phyloP scores from a whole-genome alignment of 305 asterid species.

The Fraxinus sp. region DNA sequence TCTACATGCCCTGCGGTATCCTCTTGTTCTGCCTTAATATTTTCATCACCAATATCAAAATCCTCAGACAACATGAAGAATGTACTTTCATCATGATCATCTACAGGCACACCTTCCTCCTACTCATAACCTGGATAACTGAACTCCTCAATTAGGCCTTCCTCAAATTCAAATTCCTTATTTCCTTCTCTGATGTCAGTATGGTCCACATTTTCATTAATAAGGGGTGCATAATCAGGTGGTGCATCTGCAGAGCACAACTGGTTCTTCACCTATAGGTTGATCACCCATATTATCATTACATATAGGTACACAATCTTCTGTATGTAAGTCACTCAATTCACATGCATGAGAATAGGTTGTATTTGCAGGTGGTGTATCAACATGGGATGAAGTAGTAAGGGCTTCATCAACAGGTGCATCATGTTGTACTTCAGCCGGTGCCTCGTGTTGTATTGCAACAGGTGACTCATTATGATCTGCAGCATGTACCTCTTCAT shows the following conservation, averaged over 20 bases:
- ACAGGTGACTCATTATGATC: background rate
- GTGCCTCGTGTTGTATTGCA: no score
- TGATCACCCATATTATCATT: background rate
- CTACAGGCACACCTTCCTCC: background rate
- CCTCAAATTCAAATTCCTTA: no score
- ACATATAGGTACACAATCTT: no score
- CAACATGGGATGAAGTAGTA: no score
- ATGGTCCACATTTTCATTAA: no score
- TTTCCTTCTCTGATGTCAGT: background rate
- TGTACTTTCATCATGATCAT: background rate
- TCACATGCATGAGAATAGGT: no score
- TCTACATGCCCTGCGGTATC: background rate
- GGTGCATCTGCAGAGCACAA: background rate
- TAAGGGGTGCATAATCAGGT: background rate
- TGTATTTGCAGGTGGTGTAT: no score
- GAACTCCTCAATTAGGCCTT: background rate
- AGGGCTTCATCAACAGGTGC: no score
- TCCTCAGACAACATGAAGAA: background rate
- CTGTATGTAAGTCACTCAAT: background rate
- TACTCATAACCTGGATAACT: background rate
- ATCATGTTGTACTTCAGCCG: no score
- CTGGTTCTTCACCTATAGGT: background rate
- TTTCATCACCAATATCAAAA: background rate
- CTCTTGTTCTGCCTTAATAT: background rate
- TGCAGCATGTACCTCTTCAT: background rate